Base-by-base conservation (phyloP, 805 yeast species). In the Nakazawaea ishiwadae region DNA sequence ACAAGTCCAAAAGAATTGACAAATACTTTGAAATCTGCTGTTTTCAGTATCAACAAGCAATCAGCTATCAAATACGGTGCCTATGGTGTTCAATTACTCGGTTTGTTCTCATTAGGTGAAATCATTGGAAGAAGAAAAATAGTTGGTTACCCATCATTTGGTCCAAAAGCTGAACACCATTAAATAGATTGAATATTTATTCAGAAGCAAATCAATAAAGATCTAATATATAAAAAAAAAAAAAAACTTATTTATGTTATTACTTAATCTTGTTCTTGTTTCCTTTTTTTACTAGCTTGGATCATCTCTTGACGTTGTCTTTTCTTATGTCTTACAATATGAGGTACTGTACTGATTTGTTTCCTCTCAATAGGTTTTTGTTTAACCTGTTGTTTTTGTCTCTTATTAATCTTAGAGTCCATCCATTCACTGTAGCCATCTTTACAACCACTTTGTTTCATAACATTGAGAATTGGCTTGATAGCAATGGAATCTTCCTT, bases 31-130 rank as follows among this genome's bases (percentile, higher is more conserved):
- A 65, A 73, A 50, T 58, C 65, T 48, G 55, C 75, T 57, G 63
- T 60, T 49, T 69, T 54, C 46, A 36, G 51, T 14, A 39, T 54
- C 46, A 63, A 71, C 61, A 80, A 74, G 63, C 79, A 75, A 52
- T 72, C 73, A 56, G 72, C 68, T 51, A 64, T 79, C 54, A 79
- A 77, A 66, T 84, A 75, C 62, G 82, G 83, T 54, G 82, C 90
- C 29, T 80, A 78, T 66, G 81, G 79, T 52, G 68, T 89, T 52
- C 99, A 93, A 70, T 68, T 91, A 42, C 71, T 86, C 51, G 99
- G 97, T 50, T 75, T 90, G 62, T 93, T 89, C 68, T 79, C 97
- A 20, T 73, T 91, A 35, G 99, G 99, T 62, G 99, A 93, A 75
- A 79, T 90, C 53, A 75, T 93, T 58, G 99, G 99, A 59, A 88